phyloP scores from a whole-genome alignment of 2,329 filamentous ascomycete genomes.

The Exophiala mesophila region DNA sequence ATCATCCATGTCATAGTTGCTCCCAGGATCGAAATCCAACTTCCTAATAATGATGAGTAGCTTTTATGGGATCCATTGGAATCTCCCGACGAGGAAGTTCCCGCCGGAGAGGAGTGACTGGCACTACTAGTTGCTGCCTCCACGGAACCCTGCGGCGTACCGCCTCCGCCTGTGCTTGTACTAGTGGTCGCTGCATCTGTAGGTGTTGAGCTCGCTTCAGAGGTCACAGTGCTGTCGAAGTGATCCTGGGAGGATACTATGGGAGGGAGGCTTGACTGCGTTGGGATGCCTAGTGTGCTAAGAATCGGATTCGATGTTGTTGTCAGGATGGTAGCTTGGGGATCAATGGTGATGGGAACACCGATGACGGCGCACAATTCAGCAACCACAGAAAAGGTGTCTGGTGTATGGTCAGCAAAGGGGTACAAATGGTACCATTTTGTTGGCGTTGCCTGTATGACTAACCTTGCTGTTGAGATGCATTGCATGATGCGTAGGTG shows the following conservation, averaged over 20 bases:
- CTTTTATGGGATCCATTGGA: too few species aligned
- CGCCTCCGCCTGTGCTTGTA: background rate
- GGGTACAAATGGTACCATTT: too few species aligned
- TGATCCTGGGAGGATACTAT: slow-evolving; percentile 7
- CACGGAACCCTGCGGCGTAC: too few species aligned
- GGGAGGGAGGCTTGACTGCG: slow-evolving; percentile 15
- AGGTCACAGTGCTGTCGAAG: slow-evolving; percentile 5
- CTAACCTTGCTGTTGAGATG: slow-evolving; percentile 21
- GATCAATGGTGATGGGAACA: slow-evolving; percentile 18
- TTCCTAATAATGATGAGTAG: too few species aligned
- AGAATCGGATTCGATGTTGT: slow-evolving; percentile 18
- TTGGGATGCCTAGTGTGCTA: slow-evolving; percentile 18
- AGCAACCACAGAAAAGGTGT: slow-evolving; percentile 21
- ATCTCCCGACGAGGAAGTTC: too few species aligned
- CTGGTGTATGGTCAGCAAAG: slow-evolving; percentile 11
- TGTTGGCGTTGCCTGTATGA: too few species aligned
- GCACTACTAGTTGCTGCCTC: too few species aligned
- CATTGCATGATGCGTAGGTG: slow-evolving; percentile 19
- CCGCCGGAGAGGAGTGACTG: too few species aligned
- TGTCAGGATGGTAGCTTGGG: slow-evolving; percentile 20
- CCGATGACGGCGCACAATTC: slow-evolving; percentile 22
- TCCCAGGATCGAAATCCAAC: too few species aligned
- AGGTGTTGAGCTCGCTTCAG: slow-evolving; percentile 3
- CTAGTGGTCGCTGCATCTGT: background rate
- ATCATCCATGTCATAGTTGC: too few species aligned